Evolutionary conservation across 1,139 yeast species (phyloP), one percentile per base, ranked within the genome.

Genomic region (Suhomyces choctaworum): DNA sequence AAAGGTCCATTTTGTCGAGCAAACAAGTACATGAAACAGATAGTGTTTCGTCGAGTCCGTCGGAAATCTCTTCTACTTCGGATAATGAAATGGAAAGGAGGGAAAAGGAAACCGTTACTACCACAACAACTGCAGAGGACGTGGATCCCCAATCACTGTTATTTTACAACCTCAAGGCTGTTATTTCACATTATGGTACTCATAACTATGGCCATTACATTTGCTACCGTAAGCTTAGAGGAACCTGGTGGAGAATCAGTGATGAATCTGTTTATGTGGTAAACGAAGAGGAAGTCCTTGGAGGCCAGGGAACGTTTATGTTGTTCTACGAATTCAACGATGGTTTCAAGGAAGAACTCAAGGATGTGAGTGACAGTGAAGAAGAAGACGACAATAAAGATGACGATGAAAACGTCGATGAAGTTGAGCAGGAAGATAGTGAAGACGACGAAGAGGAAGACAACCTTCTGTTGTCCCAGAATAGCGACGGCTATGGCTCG

Each of bases 161-260:
- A 32, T 62, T 73, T 20, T 90, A 90, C 55, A 71, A 78, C 31
- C 70, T 90, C 40, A 85, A 84, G 51, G 88, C 96, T 1, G 94
- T 86, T 1, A 85, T 90, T 32, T 81, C 90, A 1, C 97, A 90
- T 58, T 89, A 82, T 55, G 97, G 97, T 32, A 85, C 96, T 3
- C 97, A 90, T 52, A 88, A 90, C 54, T 90, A 88, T 57, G 97
- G 97, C 13, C 97, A 90, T 58, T 90, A 90, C 57, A 87, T 90
- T 40, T 87, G 95, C 33, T 90, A 76, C 62, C 77, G 97, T 51
- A 82, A 79, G 50, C 73, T 70, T 40, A 73, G 94, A 50, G 95
- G 94, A 1, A 72, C 80, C 9, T 90, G 97, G 97, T 89, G 96
- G 96, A 76, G 96, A 57, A 81, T 89, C 16, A 83, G 95, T 51